Conservation (phyloP, 1,284 basidiomycete species). For the Puccinia sorghi region DNA sequence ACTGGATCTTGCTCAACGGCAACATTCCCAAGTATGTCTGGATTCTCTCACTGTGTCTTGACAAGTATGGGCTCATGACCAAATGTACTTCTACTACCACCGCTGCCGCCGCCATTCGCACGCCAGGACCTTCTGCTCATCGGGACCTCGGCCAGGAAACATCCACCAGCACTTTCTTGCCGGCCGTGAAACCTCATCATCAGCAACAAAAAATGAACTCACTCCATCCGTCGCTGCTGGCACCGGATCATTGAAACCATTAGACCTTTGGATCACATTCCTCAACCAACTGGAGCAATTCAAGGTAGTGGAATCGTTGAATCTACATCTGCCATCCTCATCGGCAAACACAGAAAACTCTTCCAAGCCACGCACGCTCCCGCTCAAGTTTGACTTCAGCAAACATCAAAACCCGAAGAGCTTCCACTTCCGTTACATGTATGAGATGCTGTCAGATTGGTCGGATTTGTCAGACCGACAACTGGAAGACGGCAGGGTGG, state of each 20-base stretch:
- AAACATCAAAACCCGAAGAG: background rate
- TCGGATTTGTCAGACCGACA: constrained; percentile 80
- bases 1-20: constrained; percentile 20
- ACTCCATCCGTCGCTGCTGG: background rate
- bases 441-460: constrained; percentile 78
- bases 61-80: constrained; percentile 21
- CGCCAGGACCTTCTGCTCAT: background rate
- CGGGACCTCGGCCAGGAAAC: background rate
- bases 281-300: constrained; percentile 33
- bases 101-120: too few species aligned
- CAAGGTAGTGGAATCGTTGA: constrained; percentile 29
- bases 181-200: constrained; percentile 5
- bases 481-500: constrained; percentile 74
- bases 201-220: background rate
- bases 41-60: too few species aligned
- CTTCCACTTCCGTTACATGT: constrained; percentile 76
- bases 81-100: background rate
- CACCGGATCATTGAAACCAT: constrained; percentile 11
- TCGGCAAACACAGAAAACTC: background rate
- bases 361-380: background rate
- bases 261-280: constrained; percentile 25
- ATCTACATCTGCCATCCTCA: constrained; percentile 28
- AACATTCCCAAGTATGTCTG: constrained; percentile 25
- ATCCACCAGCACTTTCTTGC: constrained; percentile 2
- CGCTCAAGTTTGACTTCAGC: constrained; percentile 15